Evolutionary conservation across 2,329 filamentous ascomycete species (phyloP).

Genomic region (Emergomyces orientalis): DNA sequence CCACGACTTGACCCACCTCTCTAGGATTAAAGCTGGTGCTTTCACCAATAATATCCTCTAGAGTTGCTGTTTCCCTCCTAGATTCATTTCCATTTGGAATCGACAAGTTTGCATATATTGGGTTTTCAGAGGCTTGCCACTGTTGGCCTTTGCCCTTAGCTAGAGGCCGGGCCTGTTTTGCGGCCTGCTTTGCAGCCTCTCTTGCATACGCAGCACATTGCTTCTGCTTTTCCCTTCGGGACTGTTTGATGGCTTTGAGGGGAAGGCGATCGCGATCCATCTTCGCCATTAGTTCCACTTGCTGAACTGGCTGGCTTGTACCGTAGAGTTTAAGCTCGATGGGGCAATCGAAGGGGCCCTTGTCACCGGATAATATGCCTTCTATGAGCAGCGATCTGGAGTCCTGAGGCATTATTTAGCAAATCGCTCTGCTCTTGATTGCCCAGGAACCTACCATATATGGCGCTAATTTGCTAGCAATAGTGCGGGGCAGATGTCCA

Average conservation of each 20-base stretch:
- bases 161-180: conserved; percentile 25
- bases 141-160: conserved; percentile 21
- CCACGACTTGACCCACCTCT: conserved; percentile 54
- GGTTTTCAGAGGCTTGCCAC: conserved; percentile 20
- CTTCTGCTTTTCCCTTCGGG: conserved; percentile 48
- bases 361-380: conserved; percentile 57
- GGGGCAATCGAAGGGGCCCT: conserved; percentile 62
- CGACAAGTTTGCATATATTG: conserved; percentile 31
- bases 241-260: conserved; percentile 40
- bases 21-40: conserved; percentile 61
- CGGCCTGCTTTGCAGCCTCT: conserved; percentile 40
- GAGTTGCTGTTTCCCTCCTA: conserved; percentile 29
- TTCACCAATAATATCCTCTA: conserved; percentile 56
- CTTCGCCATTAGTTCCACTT: conserved; percentile 47
- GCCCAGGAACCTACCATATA: conserved; percentile 50
- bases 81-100: conserved; percentile 21
- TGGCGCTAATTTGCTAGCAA: conserved; percentile 62
- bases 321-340: conserved; percentile 62
- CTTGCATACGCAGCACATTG: conserved; percentile 31
- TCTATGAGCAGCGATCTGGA: conserved; percentile 54
- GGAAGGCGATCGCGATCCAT: conserved; percentile 60
- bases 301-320: conserved; percentile 46
- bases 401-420: conserved; percentile 36
- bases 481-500: conserved; percentile 60
- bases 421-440: not conserved